Conservation (phyloP, 257 asterid species). For the Solanum etuberosum region DNA sequence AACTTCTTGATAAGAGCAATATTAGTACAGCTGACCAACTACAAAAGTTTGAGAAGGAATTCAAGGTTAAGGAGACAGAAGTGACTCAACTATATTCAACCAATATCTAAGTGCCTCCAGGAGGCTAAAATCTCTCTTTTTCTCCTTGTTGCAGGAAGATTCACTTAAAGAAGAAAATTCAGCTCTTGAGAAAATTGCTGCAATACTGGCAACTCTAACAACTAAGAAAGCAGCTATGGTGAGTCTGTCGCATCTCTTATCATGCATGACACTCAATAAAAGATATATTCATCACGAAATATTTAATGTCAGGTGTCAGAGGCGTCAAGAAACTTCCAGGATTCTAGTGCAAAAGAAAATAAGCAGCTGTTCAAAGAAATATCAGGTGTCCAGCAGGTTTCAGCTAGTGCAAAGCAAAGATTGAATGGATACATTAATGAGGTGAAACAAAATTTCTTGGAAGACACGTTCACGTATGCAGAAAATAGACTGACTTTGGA, state of each 20-base stretch:
- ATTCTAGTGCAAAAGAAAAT: constrained; percentile 37
- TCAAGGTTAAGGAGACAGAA: constrained; percentile 34
- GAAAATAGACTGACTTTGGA: constrained; percentile 43
- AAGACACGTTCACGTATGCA: constrained; percentile 38
- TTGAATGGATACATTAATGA: constrained; percentile 39
- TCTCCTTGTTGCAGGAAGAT: constrained; percentile 47
- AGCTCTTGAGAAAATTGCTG: constrained; percentile 59
- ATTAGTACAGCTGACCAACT: constrained; percentile 32
- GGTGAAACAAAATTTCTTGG: constrained; percentile 32
- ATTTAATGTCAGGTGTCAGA: constrained; percentile 42
- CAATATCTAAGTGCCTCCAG: not conserved
- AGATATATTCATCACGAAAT: not conserved
- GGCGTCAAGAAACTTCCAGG: constrained; percentile 51
- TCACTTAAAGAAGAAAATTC: constrained; percentile 49
- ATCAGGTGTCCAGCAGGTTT: constrained; percentile 41
- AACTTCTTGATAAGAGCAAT: constrained; percentile 43
- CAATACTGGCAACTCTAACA: constrained; percentile 45
- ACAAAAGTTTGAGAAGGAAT: constrained; percentile 43
- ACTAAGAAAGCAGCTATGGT: constrained; percentile 46
- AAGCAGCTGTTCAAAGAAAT: constrained; percentile 36
- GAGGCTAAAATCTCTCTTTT: not conserved
- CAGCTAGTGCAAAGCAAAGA: constrained; percentile 34
- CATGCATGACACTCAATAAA: not conserved
- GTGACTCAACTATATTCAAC: not conserved
- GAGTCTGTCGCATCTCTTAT: constrained; percentile 7